Evolutionary conservation across 805 yeast genomes (phyloP).

Genomic region (Saccharomycopsis capsularis): DNA sequence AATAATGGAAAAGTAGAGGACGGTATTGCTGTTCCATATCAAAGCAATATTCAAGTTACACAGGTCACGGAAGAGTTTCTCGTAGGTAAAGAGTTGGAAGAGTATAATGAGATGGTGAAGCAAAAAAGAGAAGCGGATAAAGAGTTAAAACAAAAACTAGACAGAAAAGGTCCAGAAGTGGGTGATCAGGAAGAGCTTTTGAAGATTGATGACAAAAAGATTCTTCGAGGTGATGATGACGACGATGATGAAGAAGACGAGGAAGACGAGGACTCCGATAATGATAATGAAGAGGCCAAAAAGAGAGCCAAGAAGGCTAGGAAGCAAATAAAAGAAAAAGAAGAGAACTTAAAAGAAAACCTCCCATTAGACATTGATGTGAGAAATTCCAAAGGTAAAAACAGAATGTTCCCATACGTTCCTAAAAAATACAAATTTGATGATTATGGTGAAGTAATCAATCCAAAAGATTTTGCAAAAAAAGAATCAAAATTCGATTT

Average conservation of each 20-base stretch:
- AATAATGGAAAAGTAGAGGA: slow-evolving; percentile 42
- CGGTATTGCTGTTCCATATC: slow-evolving; percentile 53
- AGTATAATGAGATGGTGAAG: slow-evolving; percentile 41
- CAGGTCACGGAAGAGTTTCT: slow-evolving; percentile 42
- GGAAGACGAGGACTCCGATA: slow-evolving; percentile 27
- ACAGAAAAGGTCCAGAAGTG: slow-evolving; percentile 25
- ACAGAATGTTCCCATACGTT: slow-evolving; percentile 71
- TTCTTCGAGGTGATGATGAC: slow-evolving; percentile 28
- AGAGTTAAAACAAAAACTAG: slow-evolving; percentile 28
- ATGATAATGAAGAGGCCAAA: slow-evolving; percentile 24
- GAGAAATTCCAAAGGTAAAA: slow-evolving; percentile 35
- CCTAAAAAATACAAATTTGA: slow-evolving; percentile 57
- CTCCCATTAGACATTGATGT: slow-evolving; percentile 31
- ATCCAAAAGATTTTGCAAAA: slow-evolving; percentile 53
- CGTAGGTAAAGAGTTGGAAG: slow-evolving; percentile 42
- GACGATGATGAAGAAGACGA: slow-evolving; percentile 25
- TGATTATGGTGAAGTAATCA: slow-evolving; percentile 81
- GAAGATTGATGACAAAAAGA: slow-evolving; percentile 24
- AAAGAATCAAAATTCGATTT: slow-evolving; percentile 31
- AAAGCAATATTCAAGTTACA: slow-evolving; percentile 37
- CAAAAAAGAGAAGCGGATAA: slow-evolving; percentile 37
- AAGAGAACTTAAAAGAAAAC: slow-evolving; percentile 23
- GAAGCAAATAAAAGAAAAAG: slow-evolving; percentile 22
- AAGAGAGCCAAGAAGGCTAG: slow-evolving; percentile 15
- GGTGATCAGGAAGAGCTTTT: slow-evolving; percentile 22